phyloP scores from a whole-genome alignment of 169 alveolate genomes.

The Plasmodium berghei region DNA sequence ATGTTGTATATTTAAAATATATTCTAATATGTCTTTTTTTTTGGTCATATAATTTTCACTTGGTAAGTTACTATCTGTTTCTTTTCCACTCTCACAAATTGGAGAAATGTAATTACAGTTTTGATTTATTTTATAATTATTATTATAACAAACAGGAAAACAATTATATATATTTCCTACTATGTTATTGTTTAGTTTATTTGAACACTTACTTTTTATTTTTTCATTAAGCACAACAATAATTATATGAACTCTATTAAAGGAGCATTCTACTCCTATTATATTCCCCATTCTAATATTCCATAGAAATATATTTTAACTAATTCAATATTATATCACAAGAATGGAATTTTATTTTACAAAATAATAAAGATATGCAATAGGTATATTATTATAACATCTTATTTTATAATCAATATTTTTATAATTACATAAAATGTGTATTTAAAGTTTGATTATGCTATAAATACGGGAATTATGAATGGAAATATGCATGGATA shows the following conservation, averaged over 20 bases:
- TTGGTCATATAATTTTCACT: constrained; percentile 5
- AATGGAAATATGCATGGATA: no score
- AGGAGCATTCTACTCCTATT: constrained; percentile 58
- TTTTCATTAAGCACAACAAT: constrained; percentile 24
- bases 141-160: background rate
- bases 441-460: no score
- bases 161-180: background rate
- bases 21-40: constrained; percentile 30
- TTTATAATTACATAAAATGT: no score
- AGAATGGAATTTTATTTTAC: no score
- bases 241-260: constrained; percentile 20
- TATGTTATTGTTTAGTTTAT: background rate
- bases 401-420: no score
- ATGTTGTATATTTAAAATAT: constrained; percentile 15
- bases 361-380: no score
- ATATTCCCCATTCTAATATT: constrained; percentile 31
- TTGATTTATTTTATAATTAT: background rate
- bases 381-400: no score
- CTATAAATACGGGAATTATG: no score
- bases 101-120: background rate
- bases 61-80: background rate
- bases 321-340: no score
- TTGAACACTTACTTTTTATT: background rate
- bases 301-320: background rate
- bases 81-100: background rate